phyloP scores from a whole-genome alignment of 331 rosid genomes.

The Telfairia occidentalis region DNA sequence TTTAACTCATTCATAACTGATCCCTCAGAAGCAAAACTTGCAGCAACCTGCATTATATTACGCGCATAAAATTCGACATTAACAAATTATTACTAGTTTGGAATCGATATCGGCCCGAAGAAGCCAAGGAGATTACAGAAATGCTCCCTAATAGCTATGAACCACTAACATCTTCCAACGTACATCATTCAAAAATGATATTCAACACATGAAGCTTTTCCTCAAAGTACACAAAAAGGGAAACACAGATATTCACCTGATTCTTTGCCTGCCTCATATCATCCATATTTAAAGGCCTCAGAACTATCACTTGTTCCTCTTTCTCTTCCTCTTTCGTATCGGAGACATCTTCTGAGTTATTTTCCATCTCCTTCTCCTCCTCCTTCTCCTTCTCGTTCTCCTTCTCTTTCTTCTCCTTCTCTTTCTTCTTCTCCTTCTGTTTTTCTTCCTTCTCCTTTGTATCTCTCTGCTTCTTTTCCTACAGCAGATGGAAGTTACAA shows the following conservation, averaged over 20 bases:
- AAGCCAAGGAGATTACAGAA: background rate
- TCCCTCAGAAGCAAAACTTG: constrained; percentile 88
- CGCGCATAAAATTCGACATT: background rate
- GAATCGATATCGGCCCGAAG: background rate
- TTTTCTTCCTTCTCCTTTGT: constrained; percentile 40
- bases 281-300: constrained; percentile 70
- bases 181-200: background rate
- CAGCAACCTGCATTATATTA: constrained; percentile 48
- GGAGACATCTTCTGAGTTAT: constrained; percentile 35
- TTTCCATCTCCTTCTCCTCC: constrained; percentile 36
- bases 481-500: constrained; percentile 6
- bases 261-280: constrained; percentile 81
- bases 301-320: constrained; percentile 41
- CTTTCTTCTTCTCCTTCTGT: constrained; percentile 27
- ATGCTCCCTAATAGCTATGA: too few species aligned
- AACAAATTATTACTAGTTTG: background rate
- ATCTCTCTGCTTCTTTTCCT: constrained; percentile 63
- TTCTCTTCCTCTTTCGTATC: constrained; percentile 36
- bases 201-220: too few species aligned
- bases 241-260: constrained; percentile 32
- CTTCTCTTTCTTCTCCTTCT: background rate
- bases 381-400: background rate
- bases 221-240: too few species aligned
- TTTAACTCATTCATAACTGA: constrained; percentile 73
- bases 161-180: too few species aligned